These are phyloP conservation scores for Pelargonium nanum DNA, from an alignment of 345 rosid genomes.

Conservation along the genomic window DNA sequence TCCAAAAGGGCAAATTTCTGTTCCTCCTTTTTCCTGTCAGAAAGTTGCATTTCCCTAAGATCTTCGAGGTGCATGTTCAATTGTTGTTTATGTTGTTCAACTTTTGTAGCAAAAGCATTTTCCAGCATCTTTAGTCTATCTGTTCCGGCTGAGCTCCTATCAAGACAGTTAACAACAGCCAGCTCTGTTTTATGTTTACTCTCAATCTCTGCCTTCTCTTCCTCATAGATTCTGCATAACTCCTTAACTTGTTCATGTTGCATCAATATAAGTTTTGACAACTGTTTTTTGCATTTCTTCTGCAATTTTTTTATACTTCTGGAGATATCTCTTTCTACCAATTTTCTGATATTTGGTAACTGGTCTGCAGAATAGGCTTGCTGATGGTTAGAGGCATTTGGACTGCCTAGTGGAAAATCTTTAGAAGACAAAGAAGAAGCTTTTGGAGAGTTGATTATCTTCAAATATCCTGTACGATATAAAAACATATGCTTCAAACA, in stretches of 20 bases:
- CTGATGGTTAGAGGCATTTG: not conserved
- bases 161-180: constrained; percentile 37
- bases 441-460: constrained; percentile 18
- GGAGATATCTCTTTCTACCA: constrained; percentile 26
- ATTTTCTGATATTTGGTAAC: too few species aligned
- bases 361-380: not conserved
- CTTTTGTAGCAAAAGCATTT: constrained; percentile 24
- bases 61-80: constrained; percentile 23
- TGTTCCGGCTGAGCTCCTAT: constrained; percentile 19
- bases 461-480: constrained; percentile 17
- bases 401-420: not conserved
- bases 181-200: constrained; percentile 27
- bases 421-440: not conserved
- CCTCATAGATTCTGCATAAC: constrained; percentile 27
- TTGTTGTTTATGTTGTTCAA: constrained; percentile 29
- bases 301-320: constrained; percentile 37
- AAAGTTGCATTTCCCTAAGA: constrained; percentile 31
- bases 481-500: constrained; percentile 55
- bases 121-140: constrained; percentile 46
- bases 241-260: constrained; percentile 36
- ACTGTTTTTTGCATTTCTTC: constrained; percentile 39
- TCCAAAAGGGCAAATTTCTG: constrained; percentile 37
- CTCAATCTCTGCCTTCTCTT: constrained; percentile 39
- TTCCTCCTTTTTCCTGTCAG: constrained; percentile 31
- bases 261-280: constrained; percentile 28